Conservation (phyloP, 352 stramenopile species). For the Saprolegnia diclina region DNA sequence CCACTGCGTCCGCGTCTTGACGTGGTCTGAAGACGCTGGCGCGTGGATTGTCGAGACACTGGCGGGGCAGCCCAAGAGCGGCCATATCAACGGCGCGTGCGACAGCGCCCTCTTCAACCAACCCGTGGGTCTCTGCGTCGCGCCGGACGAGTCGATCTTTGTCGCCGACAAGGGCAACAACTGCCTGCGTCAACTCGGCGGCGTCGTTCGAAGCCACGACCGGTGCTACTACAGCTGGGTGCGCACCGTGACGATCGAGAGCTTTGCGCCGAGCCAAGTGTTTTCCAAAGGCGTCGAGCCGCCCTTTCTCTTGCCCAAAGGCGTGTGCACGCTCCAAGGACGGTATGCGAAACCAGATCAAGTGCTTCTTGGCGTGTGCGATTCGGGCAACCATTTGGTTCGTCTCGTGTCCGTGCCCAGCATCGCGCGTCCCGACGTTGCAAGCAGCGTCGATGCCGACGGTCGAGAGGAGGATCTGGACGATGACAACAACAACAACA, state of each 20-base stretch:
- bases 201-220: slow-evolving; percentile 25
- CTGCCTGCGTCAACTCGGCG: slow-evolving; percentile 42
- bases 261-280: neutral
- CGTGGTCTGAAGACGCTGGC: neutral
- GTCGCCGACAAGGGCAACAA: slow-evolving; percentile 40
- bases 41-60: neutral
- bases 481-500: too few relatives aligned
- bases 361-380: slow-evolving; percentile 29
- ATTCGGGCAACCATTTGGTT: slow-evolving; percentile 32
- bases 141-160: slow-evolving; percentile 34
- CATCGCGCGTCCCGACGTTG: neutral
- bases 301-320: slow-evolving; percentile 16
- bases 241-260: slow-evolving; percentile 38
- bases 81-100: slow-evolving; percentile 36
- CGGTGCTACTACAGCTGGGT: slow-evolving; percentile 35
- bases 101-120: slow-evolving; percentile 37
- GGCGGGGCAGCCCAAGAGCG: slow-evolving; percentile 17
- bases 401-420: neutral
- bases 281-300: slow-evolving; percentile 14
- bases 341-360: neutral
- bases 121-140: slow-evolving; percentile 35
- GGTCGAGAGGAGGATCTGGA: neutral
- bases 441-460: neutral
- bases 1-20: slow-evolving; percentile 37
- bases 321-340: neutral